Evolutionary conservation across 164 flowering plant species (phyloP), one percentile per base, ranked within the genome.

Genomic region (grape (Vitis vinifera)): DNA sequence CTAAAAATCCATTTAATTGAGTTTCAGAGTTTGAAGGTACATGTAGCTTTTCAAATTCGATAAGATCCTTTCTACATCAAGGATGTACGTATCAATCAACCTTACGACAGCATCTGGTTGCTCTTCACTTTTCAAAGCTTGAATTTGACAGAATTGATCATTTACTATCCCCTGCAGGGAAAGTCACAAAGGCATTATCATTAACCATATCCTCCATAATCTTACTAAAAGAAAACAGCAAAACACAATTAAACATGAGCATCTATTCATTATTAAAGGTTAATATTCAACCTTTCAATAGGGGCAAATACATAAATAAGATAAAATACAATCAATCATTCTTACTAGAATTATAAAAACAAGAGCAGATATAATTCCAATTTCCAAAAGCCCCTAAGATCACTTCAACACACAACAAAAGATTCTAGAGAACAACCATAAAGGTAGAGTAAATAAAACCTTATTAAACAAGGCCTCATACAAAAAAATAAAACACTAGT

Each of bases 21-120:
- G 4, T 16, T 53, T 31, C 1, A 29, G 10, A n/a, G 23, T 47
- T 15, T 8, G 27, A 19, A 37, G 68, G 17, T 78, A 79, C 81
- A 69, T 71, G 65, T 47, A 44, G 66, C 27, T 68, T 29, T 49
- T 58, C 44, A 79, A 44, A 44, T 79, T 72, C 8, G 66, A 66
- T 63, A 79, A 56, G 53, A 75, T 66, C 14, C 53, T 17, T 51
- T 65, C 78, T 48, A 75, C 74, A 50, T 75, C 76, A 9, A 13
- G 30, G 27, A 73, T 72, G 59, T 75, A 79, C 6, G 52, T 47
- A 56, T 66, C 47, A 62, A 79, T 72, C 68, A 69, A 27, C 69
- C 66, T 62, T 55, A 70, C 62, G 9, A 56, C 19, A 51, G 29
- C 16, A 37, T 47, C 73, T 12, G 62, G 67, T 63, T 47, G n/a